Percentiles rank a stretch among this genome's conserved stretches.
Conservation (phyloP, 1,284 basidiomycete genomes). For the Bjerkandera adusta region DNA sequence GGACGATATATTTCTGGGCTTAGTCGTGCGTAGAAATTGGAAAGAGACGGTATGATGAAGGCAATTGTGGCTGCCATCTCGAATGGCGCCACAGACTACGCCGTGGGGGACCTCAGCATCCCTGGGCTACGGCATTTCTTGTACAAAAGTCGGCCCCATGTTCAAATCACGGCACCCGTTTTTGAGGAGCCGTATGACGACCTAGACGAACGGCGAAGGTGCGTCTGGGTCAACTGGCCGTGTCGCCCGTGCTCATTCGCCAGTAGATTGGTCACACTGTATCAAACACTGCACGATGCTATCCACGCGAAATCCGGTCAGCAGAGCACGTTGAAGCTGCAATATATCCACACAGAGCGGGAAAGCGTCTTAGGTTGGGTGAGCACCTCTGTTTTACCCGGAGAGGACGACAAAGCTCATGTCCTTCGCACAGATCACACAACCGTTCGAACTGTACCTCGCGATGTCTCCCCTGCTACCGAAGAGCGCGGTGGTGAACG, state of each 20-base stretch:
- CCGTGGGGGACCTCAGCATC: conserved; percentile 72
- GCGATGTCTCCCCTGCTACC: conserved; percentile 80
- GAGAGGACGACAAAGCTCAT: not conserved
- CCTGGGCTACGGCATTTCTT: conserved; percentile 92
- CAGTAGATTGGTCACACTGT: conserved; percentile 73
- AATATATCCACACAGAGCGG: conserved; percentile 80
- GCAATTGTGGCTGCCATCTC: conserved; percentile 44
- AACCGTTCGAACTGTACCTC: conserved; percentile 90
- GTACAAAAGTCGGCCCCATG: conserved; percentile 87
- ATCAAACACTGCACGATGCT: conserved; percentile 81
- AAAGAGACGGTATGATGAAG: conserved; percentile 55
- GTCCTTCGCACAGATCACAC: conserved; percentile 67
- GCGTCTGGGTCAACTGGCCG: conserved; percentile 15
- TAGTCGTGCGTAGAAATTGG: conserved; percentile 49
- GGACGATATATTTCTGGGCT: not conserved
- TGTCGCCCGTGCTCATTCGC: not conserved
- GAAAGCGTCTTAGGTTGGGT: conserved; percentile 94
- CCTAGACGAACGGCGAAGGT: conserved; percentile 59
- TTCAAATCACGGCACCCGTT: conserved; percentile 83
- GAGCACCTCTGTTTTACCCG: conserved; percentile 25
- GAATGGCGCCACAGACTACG: conserved; percentile 57
- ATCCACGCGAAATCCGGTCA: conserved; percentile 86
- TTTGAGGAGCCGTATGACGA: conserved; percentile 84
- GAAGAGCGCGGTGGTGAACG: conserved; percentile 81
- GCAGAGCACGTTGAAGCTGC: conserved; percentile 72